Evolutionary conservation across 202 grass and related monocot genomes (phyloP).

Genomic region (Zoysia matrella): DNA sequence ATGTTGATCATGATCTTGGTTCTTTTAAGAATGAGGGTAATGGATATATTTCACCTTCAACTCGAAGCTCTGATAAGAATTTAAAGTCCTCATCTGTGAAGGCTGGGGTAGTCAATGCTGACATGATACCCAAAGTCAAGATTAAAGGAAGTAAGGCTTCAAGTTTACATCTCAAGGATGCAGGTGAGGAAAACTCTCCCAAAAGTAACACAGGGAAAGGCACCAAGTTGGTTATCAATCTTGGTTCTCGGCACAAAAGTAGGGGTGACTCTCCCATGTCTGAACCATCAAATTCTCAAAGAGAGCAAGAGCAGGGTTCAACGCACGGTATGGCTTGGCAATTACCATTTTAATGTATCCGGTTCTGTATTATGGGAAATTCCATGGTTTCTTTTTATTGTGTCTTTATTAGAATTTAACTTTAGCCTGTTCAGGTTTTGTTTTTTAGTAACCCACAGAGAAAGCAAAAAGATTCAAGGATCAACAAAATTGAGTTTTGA

Average conservation of each 20-base stretch:
- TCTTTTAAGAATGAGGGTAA: slow-evolving; percentile 49
- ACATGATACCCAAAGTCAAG: slow-evolving; percentile 72
- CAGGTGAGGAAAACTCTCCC: slow-evolving; percentile 49
- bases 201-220: slow-evolving; percentile 77
- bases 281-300: slow-evolving; percentile 80
- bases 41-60: slow-evolving; percentile 55
- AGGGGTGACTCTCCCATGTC: slow-evolving; percentile 72
- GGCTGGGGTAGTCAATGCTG: slow-evolving; percentile 33
- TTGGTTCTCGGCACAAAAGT: slow-evolving; percentile 80
- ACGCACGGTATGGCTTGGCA: slow-evolving; percentile 61
- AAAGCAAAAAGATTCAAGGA: no score
- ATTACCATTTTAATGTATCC: slow-evolving; percentile 29
- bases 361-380: no score
- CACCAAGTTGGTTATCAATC: slow-evolving; percentile 93
- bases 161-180: slow-evolving; percentile 70
- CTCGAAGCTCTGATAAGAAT: slow-evolving; percentile 52
- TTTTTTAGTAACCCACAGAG: no score
- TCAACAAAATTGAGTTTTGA: no score
- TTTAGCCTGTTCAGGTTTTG: no score
- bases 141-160: slow-evolving; percentile 63
- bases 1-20: slow-evolving; percentile 45
- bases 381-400: no score
- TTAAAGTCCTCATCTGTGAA: slow-evolving; percentile 46
- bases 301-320: slow-evolving; percentile 68
- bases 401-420: no score